Base-by-base conservation (phyloP, 1,284 basidiomycete genomes). In the Boletus austroedulis region DNA sequence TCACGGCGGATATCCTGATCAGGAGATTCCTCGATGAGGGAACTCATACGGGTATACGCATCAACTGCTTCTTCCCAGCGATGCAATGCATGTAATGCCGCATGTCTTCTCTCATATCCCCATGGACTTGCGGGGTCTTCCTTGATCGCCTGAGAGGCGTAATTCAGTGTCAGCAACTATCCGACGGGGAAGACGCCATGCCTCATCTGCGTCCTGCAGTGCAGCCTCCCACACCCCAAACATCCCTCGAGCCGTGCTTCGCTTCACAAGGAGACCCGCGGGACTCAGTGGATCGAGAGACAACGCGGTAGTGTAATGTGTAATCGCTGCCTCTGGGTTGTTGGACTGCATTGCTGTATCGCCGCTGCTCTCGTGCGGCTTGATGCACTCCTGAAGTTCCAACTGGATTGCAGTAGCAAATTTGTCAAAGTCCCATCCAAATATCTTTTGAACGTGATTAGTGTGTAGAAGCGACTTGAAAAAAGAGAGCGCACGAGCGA, bases 201-300 rank as follows among this genome's bases (percentile, higher is more conserved):
- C 54, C n/a, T 51, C 40, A 45, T 56, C 40, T 28, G 54, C 40
- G 21, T 56, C 54, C 10, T 32, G 15, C 28, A 56, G 29, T 4
- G 44, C 50, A 29, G 55, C 55, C 14, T 31, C 32, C 51, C 51
- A 56, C 19, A 17, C 23, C 8, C 15, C 45, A 12, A 46, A 2
- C 4, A 11, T 23, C 21, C 21, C 52, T 38, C 12, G n/a, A 3
- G 44, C 57, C 11, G 50, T 61, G 54, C 61, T 61, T 24, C 57
- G 55, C n/a, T 66, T 61, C 4, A 51, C 41, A 23, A 64, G 38
- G 10, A 63, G 57, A 23, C 19, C 28, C 1, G 28, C 43, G 3
- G 55, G 38, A 17, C 45, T 32, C 2, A 38, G 44, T 11, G 53
- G 50, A 40, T 23, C 12, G 1, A 54, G 45, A 3, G 60, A 45